These are phyloP conservation scores for Podaxis carcinomalis DNA, from an alignment of 768 basidiomycete genomes.

Conservation along the genomic window DNA sequence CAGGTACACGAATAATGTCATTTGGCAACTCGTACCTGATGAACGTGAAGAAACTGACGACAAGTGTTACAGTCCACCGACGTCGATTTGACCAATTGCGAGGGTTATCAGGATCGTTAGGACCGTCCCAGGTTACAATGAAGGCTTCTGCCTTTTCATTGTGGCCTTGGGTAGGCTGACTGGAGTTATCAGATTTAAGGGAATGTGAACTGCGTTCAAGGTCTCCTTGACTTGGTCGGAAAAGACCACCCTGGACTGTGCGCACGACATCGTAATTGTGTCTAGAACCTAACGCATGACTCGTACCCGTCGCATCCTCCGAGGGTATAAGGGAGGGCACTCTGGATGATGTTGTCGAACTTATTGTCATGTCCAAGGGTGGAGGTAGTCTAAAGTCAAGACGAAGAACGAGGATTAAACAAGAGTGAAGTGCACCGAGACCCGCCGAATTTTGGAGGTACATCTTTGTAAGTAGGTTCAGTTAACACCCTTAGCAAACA, in stretches of 20 bases:
- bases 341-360: background rate
- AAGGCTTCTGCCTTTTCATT: background rate
- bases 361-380: background rate
- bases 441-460: background rate
- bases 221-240: background rate
- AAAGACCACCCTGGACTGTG: background rate
- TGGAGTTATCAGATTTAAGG: background rate
- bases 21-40: conserved; percentile 67
- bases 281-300: background rate
- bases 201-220: background rate
- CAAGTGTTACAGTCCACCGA: conserved; percentile 62
- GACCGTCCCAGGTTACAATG: conserved; percentile 50
- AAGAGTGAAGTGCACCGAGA: background rate
- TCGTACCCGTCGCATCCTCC: conserved; percentile 1
- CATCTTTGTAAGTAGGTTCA: background rate
- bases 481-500: background rate
- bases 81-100: conserved; percentile 53
- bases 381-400: background rate
- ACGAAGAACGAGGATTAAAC: background rate
- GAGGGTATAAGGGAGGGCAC: background rate
- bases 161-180: background rate
- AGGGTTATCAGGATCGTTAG: conserved; percentile 54
- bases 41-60: conserved; percentile 66
- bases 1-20: conserved; percentile 54
- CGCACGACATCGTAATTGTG: background rate